Evolutionary conservation across 345 rosid species (phyloP).

Genomic region (Pugionium cornutum): DNA sequence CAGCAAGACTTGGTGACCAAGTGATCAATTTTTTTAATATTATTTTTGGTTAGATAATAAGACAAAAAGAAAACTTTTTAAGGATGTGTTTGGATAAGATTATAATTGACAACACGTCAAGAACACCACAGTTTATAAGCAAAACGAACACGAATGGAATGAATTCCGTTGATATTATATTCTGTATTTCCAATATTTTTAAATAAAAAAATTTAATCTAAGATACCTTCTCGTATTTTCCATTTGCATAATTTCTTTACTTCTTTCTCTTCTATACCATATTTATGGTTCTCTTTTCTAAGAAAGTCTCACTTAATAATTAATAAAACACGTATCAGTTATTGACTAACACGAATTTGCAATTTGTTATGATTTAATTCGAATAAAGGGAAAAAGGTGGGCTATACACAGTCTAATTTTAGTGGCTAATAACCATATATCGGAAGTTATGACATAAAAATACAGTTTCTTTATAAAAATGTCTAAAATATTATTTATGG

Average conservation of each 20-base stretch:
- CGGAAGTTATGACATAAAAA: slow-evolving; percentile 29
- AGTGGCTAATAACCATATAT: slow-evolving; percentile 36
- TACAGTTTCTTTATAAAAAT: not conserved
- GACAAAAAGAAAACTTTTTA: slow-evolving; percentile 6
- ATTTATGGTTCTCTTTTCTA: slow-evolving; percentile 9
- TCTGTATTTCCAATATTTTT: not conserved
- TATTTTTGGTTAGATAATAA: not conserved
- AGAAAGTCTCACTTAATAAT: not conserved
- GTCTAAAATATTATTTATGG: slow-evolving; percentile 20
- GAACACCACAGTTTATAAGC: slow-evolving; percentile 34
- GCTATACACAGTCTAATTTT: slow-evolving; percentile 21
- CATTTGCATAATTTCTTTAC: slow-evolving; percentile 10
- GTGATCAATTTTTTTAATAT: slow-evolving; percentile 18
- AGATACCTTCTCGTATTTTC: not conserved
- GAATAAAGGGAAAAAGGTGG: slow-evolving; percentile 20
- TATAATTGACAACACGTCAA: slow-evolving; percentile 41
- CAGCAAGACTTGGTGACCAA: slow-evolving; percentile 37
- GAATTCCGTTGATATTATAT: slow-evolving; percentile 16
- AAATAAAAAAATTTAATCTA: not conserved
- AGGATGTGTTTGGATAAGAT: slow-evolving; percentile 38
- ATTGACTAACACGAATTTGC: slow-evolving; percentile 39
- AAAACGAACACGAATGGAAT: slow-evolving; percentile 34
- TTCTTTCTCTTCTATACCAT: not conserved
- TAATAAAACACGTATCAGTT: too few relatives aligned
- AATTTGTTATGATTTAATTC: slow-evolving; percentile 23